Evolutionary conservation across 2,329 filamentous ascomycete genomes (phyloP).

Genomic region (Cordyceps militaris): DNA sequence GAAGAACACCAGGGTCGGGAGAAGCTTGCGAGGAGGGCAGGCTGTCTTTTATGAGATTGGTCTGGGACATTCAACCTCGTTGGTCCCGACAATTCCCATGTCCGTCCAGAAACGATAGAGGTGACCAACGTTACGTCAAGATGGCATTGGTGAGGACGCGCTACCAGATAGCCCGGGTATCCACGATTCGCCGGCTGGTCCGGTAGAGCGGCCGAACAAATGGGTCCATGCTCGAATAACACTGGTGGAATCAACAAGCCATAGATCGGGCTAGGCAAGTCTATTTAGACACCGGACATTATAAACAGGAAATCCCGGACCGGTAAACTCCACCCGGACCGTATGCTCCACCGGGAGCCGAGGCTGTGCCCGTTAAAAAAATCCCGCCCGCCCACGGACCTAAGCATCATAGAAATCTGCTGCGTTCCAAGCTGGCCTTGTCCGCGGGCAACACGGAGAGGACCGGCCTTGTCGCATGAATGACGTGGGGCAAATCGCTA

Average conservation of each 20-base stretch:
- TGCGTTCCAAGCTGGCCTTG: no score
- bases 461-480: no score
- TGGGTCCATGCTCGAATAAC: neutral
- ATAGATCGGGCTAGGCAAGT: neutral
- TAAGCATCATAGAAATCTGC: no score
- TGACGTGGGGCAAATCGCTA: no score
- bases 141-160: neutral
- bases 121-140: neutral
- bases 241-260: neutral
- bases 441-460: no score
- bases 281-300: neutral
- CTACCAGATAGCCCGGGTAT: neutral
- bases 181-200: neutral
- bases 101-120: neutral
- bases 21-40: neutral
- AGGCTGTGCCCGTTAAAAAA: neutral
- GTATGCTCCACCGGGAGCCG: neutral
- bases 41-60: neutral
- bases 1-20: neutral
- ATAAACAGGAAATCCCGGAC: neutral
- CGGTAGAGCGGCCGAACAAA: neutral
- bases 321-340: neutral
- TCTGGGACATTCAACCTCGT: neutral
- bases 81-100: neutral
- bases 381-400: neutral